Percentiles rank a stretch among this genome's conserved stretches.
Evolutionary conservation across 192 early-diverging fungal genomes (phyloP).

Genomic region (Backusella luteola): DNA sequence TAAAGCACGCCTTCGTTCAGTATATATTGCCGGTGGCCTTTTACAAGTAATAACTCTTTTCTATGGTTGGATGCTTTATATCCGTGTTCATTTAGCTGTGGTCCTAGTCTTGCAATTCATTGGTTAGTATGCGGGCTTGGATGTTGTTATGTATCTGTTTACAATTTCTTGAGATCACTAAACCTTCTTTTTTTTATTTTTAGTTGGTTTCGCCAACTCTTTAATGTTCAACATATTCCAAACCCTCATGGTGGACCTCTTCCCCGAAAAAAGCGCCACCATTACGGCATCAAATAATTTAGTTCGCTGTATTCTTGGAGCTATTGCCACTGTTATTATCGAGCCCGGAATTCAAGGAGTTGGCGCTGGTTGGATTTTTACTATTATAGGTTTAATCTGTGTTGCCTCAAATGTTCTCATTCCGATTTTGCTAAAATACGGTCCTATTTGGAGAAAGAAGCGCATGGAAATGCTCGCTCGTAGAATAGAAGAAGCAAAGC

Average conservation of each 20-base stretch:
- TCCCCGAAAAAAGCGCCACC: conserved; percentile 24
- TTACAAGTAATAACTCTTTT: conserved; percentile 16
- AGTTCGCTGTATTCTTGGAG: conserved; percentile 27
- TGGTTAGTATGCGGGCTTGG: conserved; percentile 7
- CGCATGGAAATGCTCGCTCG: conserved; percentile 3
- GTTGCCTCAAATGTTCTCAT: conserved; percentile 18
- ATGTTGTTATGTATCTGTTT: background rate
- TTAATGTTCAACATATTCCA: conserved; percentile 20
- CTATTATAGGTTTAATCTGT: conserved; percentile 17
- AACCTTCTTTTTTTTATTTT: background rate
- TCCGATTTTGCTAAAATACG: conserved; percentile 21
- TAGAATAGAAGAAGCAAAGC: background rate
- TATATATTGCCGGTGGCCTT: conserved; percentile 14
- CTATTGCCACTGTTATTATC: conserved; percentile 24
- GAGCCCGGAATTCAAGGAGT: conserved; percentile 26
- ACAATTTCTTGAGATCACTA: background rate
- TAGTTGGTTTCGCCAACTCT: conserved; percentile 6
- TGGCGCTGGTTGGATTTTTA: conserved; percentile 34
- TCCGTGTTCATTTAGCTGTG: conserved; percentile 15
- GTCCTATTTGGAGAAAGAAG: conserved; percentile 17
- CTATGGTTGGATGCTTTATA: conserved; percentile 26
- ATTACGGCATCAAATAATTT: conserved; percentile 34
- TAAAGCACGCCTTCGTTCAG: conserved; percentile 18
- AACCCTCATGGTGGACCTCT: conserved; percentile 32
- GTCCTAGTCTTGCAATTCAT: conserved; percentile 28